A percentile compares a stretch with the other conserved stretches of the same genome.
phyloP scores from a whole-genome alignment of 495 filamentous ascomycete species.

The Xylaria scruposa region DNA sequence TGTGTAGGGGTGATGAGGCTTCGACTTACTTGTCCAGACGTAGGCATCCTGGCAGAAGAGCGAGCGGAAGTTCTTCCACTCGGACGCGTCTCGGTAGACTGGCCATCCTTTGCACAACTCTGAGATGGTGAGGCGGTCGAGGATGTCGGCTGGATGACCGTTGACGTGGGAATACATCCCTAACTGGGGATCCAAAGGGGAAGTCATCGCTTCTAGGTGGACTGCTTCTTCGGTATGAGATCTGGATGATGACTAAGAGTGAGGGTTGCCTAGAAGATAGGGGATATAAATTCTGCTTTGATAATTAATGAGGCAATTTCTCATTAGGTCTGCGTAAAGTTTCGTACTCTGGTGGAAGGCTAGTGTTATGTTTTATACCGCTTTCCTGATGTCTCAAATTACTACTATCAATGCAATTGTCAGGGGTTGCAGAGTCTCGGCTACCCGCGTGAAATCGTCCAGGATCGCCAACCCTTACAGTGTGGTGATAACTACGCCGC shows the following conservation, averaged over 20 bases:
- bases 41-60: conserved; percentile 65
- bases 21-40: conserved; percentile 63
- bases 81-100: conserved; percentile 68
- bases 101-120: conserved; percentile 74
- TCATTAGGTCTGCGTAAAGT: not conserved
- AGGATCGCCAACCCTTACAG: not conserved
- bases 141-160: conserved; percentile 53
- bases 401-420: not conserved
- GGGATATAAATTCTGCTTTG: not conserved
- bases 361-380: not conserved
- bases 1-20: not conserved
- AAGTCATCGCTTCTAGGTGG: conserved; percentile 43
- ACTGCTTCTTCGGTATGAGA: not conserved
- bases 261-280: not conserved
- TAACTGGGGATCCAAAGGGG: conserved; percentile 50
- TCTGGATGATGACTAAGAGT: not conserved
- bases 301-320: not conserved
- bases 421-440: not conserved
- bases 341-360: not conserved
- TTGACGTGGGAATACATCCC: conserved; percentile 62
- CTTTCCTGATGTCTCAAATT: not conserved
- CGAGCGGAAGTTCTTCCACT: conserved; percentile 69
- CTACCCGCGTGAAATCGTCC: not conserved
- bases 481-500: not conserved
- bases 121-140: conserved; percentile 62